Evolutionary conservation across 177 flowering plant species (phyloP).

Genomic region (Vitis hybrid): DNA sequence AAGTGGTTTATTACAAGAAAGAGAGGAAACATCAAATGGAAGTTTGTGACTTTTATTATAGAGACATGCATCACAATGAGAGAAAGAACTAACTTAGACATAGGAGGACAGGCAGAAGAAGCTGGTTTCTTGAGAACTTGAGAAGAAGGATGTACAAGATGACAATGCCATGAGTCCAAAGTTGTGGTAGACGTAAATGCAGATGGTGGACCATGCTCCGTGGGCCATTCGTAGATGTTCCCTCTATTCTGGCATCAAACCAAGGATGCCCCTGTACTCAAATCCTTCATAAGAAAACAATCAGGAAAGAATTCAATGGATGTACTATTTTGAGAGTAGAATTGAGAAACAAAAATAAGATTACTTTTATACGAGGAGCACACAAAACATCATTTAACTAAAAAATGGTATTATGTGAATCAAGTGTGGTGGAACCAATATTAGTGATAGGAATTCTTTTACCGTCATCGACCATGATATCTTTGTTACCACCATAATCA

Average conservation of each 20-base stretch:
- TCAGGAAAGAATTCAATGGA: constrained; percentile 2
- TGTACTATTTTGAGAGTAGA: not conserved
- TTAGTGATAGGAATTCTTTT: not conserved
- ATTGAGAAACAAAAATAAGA: not conserved
- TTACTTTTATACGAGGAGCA: not conserved
- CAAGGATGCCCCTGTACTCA: constrained; percentile 3
- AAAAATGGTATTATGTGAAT: not conserved
- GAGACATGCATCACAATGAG: no score
- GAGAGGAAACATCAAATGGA: no score
- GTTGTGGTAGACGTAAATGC: no score
- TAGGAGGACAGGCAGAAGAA: no score
- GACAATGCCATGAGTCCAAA: no score
- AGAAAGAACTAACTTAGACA: no score
- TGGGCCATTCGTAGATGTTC: constrained; percentile 1
- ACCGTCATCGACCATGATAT: not conserved
- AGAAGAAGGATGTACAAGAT: no score
- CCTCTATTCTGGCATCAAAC: not conserved
- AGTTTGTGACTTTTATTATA: no score
- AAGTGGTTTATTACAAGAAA: no score
- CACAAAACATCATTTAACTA: not conserved
- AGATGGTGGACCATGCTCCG: not conserved
- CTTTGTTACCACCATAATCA: not conserved
- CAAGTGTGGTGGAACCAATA: not conserved
- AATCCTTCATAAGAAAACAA: not conserved
- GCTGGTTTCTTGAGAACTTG: no score